Conservation (phyloP, 306 rosid genomes). For the Vigna mungo region DNA sequence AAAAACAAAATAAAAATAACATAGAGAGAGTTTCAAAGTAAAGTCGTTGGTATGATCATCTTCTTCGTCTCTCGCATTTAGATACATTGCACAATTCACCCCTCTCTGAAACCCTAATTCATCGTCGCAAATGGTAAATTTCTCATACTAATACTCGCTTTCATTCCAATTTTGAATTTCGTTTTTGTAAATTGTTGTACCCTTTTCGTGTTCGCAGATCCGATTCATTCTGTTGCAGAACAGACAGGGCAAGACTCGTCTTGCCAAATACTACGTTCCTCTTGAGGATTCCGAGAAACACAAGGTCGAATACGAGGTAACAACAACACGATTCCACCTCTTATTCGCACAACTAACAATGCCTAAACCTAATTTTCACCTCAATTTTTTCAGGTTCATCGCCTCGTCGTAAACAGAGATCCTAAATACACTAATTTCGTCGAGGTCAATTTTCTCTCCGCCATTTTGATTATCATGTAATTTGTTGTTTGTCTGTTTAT, state of each 20-base stretch:
- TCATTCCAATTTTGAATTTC: not conserved
- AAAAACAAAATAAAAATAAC: not conserved
- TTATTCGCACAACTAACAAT: not conserved
- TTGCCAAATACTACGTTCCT: slow-evolving; percentile 94
- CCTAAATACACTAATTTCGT: slow-evolving; percentile 96
- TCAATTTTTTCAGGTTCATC: slow-evolving; percentile 73
- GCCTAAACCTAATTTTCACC: slow-evolving; percentile 29
- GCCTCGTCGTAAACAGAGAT: slow-evolving; percentile 96
- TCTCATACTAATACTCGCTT: not conserved
- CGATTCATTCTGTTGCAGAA: slow-evolving; percentile 95
- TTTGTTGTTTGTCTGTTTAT: not conserved
- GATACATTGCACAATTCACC: not conserved
- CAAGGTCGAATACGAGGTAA: slow-evolving; percentile 98
- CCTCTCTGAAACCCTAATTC: not conserved
- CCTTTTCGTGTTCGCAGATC: slow-evolving; percentile 63
- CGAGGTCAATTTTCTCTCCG: slow-evolving; percentile 59
- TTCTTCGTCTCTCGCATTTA: not conserved
- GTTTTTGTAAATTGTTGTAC: not conserved
- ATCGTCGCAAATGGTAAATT: slow-evolving; percentile 43
- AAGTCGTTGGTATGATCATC: not conserved
- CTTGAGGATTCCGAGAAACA: slow-evolving; percentile 97
- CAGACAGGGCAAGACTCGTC: slow-evolving; percentile 92
- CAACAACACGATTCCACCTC: not conserved
- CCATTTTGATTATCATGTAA: not conserved
- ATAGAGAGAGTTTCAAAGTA: not conserved